These are phyloP conservation scores for Gloeostereum incarnatum DNA, from an alignment of 768 basidiomycete genomes.

Conservation along the genomic window DNA sequence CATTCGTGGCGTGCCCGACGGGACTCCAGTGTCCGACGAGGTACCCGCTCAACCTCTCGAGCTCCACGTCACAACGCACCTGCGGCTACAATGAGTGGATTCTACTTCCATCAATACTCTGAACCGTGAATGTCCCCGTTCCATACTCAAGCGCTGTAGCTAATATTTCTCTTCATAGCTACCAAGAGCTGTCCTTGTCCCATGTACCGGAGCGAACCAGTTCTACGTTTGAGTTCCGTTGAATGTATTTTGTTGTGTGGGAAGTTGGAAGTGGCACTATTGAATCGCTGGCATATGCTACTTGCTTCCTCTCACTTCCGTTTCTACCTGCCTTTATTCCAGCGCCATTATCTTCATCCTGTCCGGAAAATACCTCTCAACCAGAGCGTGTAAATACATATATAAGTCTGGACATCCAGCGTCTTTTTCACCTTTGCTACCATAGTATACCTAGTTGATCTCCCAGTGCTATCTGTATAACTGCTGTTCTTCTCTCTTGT, in stretches of 20 bases:
- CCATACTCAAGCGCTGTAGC: slow-evolving; percentile 3
- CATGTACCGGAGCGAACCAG: slow-evolving; percentile 69
- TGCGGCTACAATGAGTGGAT: slow-evolving; percentile 77
- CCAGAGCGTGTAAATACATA: too few relatives aligned
- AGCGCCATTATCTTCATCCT: neutral
- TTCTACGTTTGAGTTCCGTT: slow-evolving; percentile 85
- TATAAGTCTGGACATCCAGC: too few relatives aligned
- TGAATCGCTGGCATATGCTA: neutral
- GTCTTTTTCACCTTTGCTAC: too few relatives aligned
- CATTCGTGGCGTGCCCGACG: slow-evolving; percentile 25
- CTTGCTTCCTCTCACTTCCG: neutral
- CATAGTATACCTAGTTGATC: too few relatives aligned
- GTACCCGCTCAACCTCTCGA: slow-evolving; percentile 37
- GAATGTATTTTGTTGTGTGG: slow-evolving; percentile 14
- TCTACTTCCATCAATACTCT: slow-evolving; percentile 91
- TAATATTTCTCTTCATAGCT: slow-evolving; percentile 33
- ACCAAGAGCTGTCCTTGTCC: slow-evolving; percentile 79
- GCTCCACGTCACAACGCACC: slow-evolving; percentile 33
- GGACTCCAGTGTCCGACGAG: slow-evolving; percentile 37
- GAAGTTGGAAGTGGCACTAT: neutral
- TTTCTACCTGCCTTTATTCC: neutral
- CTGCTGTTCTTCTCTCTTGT: too few relatives aligned
- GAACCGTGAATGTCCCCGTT: slow-evolving; percentile 61
- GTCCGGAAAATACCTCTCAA: too few relatives aligned
- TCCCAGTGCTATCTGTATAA: too few relatives aligned